Percentiles rank a stretch among this genome's conserved stretches.
Conservation (phyloP, 208 protist genomes). For the Leptomonas seymouri region DNA sequence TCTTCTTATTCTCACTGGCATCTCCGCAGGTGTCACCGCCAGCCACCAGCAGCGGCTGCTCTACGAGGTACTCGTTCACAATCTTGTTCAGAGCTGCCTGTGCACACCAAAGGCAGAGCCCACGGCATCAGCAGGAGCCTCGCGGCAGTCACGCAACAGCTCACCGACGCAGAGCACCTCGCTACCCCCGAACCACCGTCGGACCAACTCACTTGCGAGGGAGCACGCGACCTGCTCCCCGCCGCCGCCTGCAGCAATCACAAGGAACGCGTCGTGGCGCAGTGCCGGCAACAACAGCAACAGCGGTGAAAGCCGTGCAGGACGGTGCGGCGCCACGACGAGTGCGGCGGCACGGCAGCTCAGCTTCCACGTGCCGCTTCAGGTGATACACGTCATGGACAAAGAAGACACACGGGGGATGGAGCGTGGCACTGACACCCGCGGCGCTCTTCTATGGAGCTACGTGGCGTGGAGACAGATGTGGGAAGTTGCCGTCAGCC, state of each 20-base stretch:
- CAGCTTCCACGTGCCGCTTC: slow-evolving; percentile 13
- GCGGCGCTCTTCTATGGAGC: slow-evolving; percentile 10
- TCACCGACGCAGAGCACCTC: not conserved
- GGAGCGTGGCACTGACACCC: not conserved
- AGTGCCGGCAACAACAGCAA: not conserved
- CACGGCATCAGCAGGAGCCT: not conserved
- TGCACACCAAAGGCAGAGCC: slow-evolving; percentile 5
- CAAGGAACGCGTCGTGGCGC: not conserved
- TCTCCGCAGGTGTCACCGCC: slow-evolving; percentile 1
- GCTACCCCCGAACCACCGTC: not conserved
- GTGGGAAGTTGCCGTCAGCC: slow-evolving; percentile 25
- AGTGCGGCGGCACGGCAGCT: slow-evolving; percentile 4
- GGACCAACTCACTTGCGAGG: not conserved
- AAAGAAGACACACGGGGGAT: too few species aligned
- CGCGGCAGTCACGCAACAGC: not conserved
- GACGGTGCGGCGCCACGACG: not conserved
- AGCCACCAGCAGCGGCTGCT: slow-evolving; percentile 11
- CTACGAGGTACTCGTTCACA: slow-evolving; percentile 24
- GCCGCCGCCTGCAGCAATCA: not conserved
- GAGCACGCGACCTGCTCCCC: not conserved
- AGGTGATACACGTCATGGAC: slow-evolving; percentile 21
- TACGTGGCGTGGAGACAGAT: slow-evolving; percentile 30
- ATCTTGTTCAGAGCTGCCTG: slow-evolving; percentile 27
- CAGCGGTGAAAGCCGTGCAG: not conserved
- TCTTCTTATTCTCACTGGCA: slow-evolving; percentile 17